Percentiles rank a stretch among this genome's conserved stretches.
These are phyloP conservation scores for Pseudogymnoascus sp. DNA, from an alignment of 2,329 filamentous ascomycete genomes.

Conservation along the genomic window DNA sequence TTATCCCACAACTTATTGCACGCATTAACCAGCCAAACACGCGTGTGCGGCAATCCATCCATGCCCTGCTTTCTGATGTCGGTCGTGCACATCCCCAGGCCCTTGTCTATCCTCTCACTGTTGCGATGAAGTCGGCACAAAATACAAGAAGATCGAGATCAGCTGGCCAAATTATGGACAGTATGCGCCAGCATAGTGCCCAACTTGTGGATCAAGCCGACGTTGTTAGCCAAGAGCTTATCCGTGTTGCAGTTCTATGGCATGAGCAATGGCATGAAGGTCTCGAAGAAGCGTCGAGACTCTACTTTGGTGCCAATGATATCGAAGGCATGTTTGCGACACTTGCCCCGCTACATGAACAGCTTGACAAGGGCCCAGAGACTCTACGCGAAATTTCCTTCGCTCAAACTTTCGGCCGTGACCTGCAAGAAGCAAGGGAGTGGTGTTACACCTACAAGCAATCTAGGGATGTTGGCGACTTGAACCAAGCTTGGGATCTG, in stretches of 20 bases:
- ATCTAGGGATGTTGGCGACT: conserved; percentile 83
- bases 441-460: conserved; percentile 91
- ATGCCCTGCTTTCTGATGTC: conserved; percentile 85
- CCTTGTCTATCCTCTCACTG: conserved; percentile 91
- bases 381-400: conserved; percentile 95
- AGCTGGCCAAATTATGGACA: conserved; percentile 92
- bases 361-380: conserved; percentile 84
- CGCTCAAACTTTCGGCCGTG: conserved; percentile 91
- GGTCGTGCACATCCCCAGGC: conserved; percentile 93
- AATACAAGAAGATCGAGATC: conserved; percentile 77
- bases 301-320: conserved; percentile 97
- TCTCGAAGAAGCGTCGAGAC: conserved; percentile 86
- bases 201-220: conserved; percentile 92
- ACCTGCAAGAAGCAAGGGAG: conserved; percentile 87
- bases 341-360: conserved; percentile 81
- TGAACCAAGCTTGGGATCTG: conserved; percentile 97
- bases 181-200: conserved; percentile 90
- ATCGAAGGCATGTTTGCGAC: conserved; percentile 95
- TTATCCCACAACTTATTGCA: conserved; percentile 94
- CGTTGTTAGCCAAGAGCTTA: conserved; percentile 89
- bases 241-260: conserved; percentile 94
- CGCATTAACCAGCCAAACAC: conserved; percentile 93
- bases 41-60: conserved; percentile 80
- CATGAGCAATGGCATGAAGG: conserved; percentile 99
- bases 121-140: conserved; percentile 90